Evolutionary conservation across 176 grass and related monocot genomes (phyloP), one percentile per base, ranked within the genome.

Genomic region (Ananas comosus): DNA sequence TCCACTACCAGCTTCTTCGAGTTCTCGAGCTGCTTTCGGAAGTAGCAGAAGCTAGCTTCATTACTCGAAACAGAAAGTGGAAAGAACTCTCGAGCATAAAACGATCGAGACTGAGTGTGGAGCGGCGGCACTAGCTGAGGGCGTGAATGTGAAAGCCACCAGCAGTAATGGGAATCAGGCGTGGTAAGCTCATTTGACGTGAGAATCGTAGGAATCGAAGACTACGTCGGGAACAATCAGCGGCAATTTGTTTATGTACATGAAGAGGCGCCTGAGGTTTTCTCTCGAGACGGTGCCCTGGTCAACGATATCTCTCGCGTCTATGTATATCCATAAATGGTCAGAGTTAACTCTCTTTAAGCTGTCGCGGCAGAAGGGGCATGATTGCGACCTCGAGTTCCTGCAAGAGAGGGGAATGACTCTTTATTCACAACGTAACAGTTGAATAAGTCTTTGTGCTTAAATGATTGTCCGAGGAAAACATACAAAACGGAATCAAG

Each of bases 231-330:
- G 89, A 58, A 88, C 70, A 74, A 91, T 77, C 52, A 91, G 70
- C 53, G 89, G 82, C 76, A 91, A 65, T 80, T 91, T 91, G 73
- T 82, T 78, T 80, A 88, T 88, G 80, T 91, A 91, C 89, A 88
- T 77, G 82, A 91, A 88, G 54, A 91, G 79, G 65, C 85, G 73
- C 56, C 73, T 74, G 58, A 88, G 79, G 76, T 88, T 85, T 22
- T 91, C 82, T 18, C 64, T 85, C 2, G 82, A 82, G 13, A 91
- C 69, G 0, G 79, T 83, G 58, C 79, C 85, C 73, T 82, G 69
- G 67, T 91, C 89, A 0, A 91, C 82, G 28, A 91, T 74, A 51
- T 91, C 82, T 56, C 87, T 79, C 27, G 63, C 74, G 51, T 85
- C 82, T 0, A 82, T 67, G 4, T 83, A 91, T 53, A 91, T 74